Conservation (phyloP, 768 basidiomycete species). For the Lentinula sp. region DNA sequence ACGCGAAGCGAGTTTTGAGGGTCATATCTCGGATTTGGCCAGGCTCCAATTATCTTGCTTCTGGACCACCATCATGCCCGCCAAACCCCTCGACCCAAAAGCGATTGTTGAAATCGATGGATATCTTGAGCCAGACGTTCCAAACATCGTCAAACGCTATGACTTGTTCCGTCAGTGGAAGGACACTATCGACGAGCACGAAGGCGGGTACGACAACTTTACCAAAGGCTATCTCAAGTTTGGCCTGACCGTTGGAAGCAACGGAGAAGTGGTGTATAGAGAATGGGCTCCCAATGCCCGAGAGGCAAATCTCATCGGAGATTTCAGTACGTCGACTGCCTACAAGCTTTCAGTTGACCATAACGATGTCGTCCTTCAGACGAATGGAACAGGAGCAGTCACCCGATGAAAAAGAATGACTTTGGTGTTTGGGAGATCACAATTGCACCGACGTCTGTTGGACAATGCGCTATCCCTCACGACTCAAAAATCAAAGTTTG, state of each 20-base stretch:
- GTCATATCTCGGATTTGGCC: background rate
- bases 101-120: conserved; percentile 59
- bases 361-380: conserved; percentile 40
- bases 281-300: conserved; percentile 95
- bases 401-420: conserved; percentile 78
- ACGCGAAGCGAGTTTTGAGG: conserved; percentile 1
- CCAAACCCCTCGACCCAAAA: conserved; percentile 46
- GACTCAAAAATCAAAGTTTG: conserved; percentile 91
- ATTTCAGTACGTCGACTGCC: conserved; percentile 76
- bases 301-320: conserved; percentile 84
- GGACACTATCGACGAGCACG: conserved; percentile 62
- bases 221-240: conserved; percentile 75
- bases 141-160: conserved; percentile 64
- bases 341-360: background rate
- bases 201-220: conserved; percentile 82
- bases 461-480: conserved; percentile 82
- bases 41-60: conserved; percentile 1
- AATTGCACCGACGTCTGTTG: conserved; percentile 59
- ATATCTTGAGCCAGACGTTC: conserved; percentile 70
- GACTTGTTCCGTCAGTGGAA: conserved; percentile 71
- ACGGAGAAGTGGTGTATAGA: conserved; percentile 73
- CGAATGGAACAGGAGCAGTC: conserved; percentile 78
- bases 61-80: conserved; percentile 31
- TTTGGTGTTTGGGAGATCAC: conserved; percentile 90
- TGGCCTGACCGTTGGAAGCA: conserved; percentile 67